Conservation (phyloP, 2,329 filamentous ascomycete species). For the Fusarium pininemorale region DNA sequence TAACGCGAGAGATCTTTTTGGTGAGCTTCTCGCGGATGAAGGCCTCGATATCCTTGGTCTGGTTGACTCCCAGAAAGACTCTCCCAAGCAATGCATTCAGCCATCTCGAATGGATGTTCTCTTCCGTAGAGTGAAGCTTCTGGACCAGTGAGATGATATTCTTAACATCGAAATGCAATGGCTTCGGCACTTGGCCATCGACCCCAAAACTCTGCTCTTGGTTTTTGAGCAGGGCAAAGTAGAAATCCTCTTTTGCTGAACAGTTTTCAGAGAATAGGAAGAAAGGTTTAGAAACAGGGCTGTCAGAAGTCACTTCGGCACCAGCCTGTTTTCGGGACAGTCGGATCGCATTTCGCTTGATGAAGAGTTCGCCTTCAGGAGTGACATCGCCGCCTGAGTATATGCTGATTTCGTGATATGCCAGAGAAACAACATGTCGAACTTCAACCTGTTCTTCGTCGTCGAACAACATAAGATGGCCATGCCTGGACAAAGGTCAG, state of each 20-base stretch:
- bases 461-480: conserved; percentile 97
- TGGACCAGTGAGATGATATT: conserved; percentile 92
- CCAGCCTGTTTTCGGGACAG: conserved; percentile 72
- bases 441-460: conserved; percentile 95
- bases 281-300: conserved; percentile 78
- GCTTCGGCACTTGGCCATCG: conserved; percentile 67
- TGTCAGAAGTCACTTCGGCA: conserved; percentile 64
- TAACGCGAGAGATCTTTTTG: conserved; percentile 94
- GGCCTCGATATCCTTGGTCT: conserved; percentile 81
- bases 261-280: conserved; percentile 95
- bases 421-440: conserved; percentile 91
- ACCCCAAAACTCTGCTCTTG: conserved; percentile 74
- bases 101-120: conserved; percentile 91
- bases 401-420: conserved; percentile 85
- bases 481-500: conserved; percentile 68
- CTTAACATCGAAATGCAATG: conserved; percentile 81
- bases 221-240: conserved; percentile 88
- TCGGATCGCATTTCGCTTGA: conserved; percentile 91
- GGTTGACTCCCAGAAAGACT: conserved; percentile 87
- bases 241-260: conserved; percentile 98
- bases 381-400: conserved; percentile 82
- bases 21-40: conserved; percentile 86
- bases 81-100: conserved; percentile 91
- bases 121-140: conserved; percentile 88
- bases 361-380: conserved; percentile 92